Evolutionary conservation across 2,329 filamentous ascomycete genomes (phyloP).

Genomic region (Aspergillus felis): DNA sequence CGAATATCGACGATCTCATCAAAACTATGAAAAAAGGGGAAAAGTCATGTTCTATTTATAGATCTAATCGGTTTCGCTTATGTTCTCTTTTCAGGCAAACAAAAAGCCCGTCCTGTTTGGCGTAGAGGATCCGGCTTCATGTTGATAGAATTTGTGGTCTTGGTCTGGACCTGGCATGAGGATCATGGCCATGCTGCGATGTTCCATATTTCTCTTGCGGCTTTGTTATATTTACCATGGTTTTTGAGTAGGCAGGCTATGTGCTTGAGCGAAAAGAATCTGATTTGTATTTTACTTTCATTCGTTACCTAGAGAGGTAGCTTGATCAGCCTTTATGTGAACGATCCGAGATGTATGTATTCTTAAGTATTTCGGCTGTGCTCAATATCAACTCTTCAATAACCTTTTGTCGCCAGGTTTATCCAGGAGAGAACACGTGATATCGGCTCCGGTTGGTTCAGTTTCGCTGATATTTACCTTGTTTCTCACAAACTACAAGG

Average conservation of each 20-base stretch:
- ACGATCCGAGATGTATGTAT: background rate
- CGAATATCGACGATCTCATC: conserved; percentile 12
- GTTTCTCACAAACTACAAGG: background rate
- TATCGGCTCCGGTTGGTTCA: background rate
- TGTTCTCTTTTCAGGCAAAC: conserved; percentile 12
- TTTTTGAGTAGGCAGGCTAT: conserved; percentile 21
- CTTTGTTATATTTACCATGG: conserved; percentile 11
- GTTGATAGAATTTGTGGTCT: conserved; percentile 27
- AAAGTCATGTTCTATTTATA: conserved; percentile 18
- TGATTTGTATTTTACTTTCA: conserved; percentile 7
- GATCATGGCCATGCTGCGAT: conserved; percentile 11
- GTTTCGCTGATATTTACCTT: background rate
- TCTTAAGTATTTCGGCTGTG: conserved; percentile 2
- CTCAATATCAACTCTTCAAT: conserved; percentile 9
- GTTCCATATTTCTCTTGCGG: conserved; percentile 5
- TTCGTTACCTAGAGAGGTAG: background rate
- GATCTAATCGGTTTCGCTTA: conserved; percentile 18
- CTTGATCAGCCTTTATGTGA: conserved; percentile 1
- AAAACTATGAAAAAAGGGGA: conserved; percentile 9
- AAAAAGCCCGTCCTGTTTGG: conserved; percentile 19
- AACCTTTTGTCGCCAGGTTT: too few species aligned
- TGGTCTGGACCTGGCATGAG: conserved; percentile 18
- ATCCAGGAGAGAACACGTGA: background rate
- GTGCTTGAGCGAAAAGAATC: conserved; percentile 30
- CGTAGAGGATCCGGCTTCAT: conserved; percentile 25